Base-by-base conservation (phyloP, 2,329 filamentous ascomycete species). In the Lecanoromycetidae sp. region DNA sequence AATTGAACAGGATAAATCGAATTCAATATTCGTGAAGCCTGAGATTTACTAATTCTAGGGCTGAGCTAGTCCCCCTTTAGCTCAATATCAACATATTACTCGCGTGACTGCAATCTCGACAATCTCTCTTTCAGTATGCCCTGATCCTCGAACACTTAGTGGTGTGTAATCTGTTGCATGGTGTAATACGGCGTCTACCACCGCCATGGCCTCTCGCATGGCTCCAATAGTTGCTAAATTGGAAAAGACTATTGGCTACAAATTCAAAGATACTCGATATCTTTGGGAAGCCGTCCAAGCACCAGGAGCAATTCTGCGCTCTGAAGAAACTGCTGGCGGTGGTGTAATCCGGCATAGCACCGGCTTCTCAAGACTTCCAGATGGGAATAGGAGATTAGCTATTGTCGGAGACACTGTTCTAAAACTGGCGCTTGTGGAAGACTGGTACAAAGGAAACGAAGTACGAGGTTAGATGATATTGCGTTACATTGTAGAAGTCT, bases 211-310 rank as follows among this genome's bases (percentile, higher is more conserved):
- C 29, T 17, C 17, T 13, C 35, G 19, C 15, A 40, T 34, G 27
- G n/a, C 12, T 5, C 37, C 29, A 4, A 35, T 29, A 17, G 38
- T 50, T 29, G 15, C 13, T 13, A 26, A 23, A 9, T 6, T 46
- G 12, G 36, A 50, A 27, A 43, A 5, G 2, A 37, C 29, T 23
- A 44, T 44, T 19, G 48, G 44, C 22, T 51, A 47, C 23, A 48
- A 44, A 15, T 44, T 51, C 27, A 38, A 44, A 9, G 44, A 51
- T 20, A 23, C 41, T 27, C 30, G 33, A 20, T 35, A 29, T 15
- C 9, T 26, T 5, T 50, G 48, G 48, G 48, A 50, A 46, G 43
- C 48, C 10, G 25, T 50, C 12, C 48, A 50, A 27, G 48, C 48
- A 34, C 48, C 36, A 9, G 48, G 43, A n/a, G 30, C 43, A 17